Conservation (phyloP, 2,329 filamentous ascomycete genomes). For the Colletotrichum ledebouriae region DNA sequence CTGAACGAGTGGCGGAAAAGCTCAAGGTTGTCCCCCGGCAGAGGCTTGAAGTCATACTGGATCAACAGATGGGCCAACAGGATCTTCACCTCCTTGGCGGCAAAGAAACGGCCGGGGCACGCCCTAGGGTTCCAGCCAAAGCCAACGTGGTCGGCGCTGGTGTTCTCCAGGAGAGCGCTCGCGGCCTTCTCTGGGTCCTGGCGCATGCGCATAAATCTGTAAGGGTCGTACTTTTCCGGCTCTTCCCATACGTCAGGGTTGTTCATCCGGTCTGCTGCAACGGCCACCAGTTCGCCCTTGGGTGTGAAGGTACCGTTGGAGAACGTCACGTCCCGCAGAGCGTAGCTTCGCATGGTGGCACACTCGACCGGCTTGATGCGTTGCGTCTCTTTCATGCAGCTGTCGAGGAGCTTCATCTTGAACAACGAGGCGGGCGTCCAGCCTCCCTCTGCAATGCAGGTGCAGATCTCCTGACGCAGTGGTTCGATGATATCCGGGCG, state of each 20-base stretch:
- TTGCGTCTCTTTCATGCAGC: conserved; percentile 46
- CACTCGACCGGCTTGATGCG: conserved; percentile 45
- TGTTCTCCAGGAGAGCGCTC: conserved; percentile 49
- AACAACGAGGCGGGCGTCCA: conserved; percentile 1
- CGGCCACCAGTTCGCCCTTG: conserved; percentile 41
- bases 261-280: conserved; percentile 33
- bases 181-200: background rate
- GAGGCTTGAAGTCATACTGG: conserved; percentile 51
- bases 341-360: too few relatives aligned
- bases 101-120: conserved; percentile 56
- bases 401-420: conserved; percentile 44
- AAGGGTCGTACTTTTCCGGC: conserved; percentile 43
- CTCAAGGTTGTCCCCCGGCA: too few relatives aligned
- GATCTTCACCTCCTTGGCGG: conserved; percentile 53
- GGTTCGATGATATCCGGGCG: conserved; percentile 6
- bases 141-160: conserved; percentile 46
- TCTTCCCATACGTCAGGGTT: conserved; percentile 40
- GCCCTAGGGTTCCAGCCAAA: conserved; percentile 54
- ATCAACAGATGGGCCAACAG: conserved; percentile 43
- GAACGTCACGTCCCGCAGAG: conserved; percentile 35
- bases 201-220: conserved; percentile 41
- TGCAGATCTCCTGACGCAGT: conserved; percentile 7
- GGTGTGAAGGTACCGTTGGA: conserved; percentile 41
- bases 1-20: too few relatives aligned
- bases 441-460: background rate